Base-by-base conservation (phyloP, 768 basidiomycete genomes). In the Trametes cinnabarina region DNA sequence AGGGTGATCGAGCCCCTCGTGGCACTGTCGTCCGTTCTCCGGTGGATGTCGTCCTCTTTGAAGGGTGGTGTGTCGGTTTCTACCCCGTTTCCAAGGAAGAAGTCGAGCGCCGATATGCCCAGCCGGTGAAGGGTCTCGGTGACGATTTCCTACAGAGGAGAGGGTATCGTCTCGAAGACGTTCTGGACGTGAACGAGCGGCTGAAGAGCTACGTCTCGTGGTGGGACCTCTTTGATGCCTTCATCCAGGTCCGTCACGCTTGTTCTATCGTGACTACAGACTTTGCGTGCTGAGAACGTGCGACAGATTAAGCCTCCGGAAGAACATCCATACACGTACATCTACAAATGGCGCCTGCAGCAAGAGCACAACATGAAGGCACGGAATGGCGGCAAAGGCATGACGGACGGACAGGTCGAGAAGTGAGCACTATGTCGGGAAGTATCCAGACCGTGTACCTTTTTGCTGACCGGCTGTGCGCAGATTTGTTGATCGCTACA, bases 51-150 rank as follows among this genome's bases (percentile, higher is more conserved):
- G 87, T 98, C 48, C 80, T 99, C 47, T 75, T 99, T 47, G 97
- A 99, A 74, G 97, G 97, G 10, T 99, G 97, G 97, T 94, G 88
- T 72, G 84, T 90, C 22, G 95, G 96, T 0, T 98, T 97, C 69
- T 78, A 79, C 49, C 86, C 92, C 1, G 76, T 92, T 6, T 65
- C 75, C 0, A 44, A 63, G 17, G 71, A 75, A 10, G 81, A 83
- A 58, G 69, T 93, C 32, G 77, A 82, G 42, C 68, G 67, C 37
- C 74, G 79, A 28, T 92, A 87, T 82, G 69, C 74, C 11, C 50
- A 61, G 20, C 63, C 69, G 39, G 75, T 75, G 2, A 58, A 65
- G 55, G 57, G 71, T 6, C 64, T 75, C 4, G 65, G 51, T 9
- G 68, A 68, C 9, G 68, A 64, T 25, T 66, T 66, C 44, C 69